These are phyloP conservation scores for Pseudogymnoascus sp. DNA, from an alignment of 2,329 filamentous ascomycete genomes.

Conservation along the genomic window DNA sequence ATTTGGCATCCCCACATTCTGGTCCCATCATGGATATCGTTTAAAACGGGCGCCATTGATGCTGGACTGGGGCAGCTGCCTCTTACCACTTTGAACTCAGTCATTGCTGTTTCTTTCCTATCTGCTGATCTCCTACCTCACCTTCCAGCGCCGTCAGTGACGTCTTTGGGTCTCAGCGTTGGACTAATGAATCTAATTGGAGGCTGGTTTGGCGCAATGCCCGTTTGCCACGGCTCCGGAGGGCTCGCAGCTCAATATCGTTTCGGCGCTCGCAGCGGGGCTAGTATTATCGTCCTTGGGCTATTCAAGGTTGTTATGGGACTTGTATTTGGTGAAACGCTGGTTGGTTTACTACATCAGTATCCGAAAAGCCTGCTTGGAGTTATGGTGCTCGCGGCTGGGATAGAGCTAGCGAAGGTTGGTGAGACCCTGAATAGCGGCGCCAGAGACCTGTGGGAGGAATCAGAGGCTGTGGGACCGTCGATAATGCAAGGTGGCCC, in stretches of 20 bases:
- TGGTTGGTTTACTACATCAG: constrained; percentile 59
- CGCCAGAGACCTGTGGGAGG: constrained; percentile 50
- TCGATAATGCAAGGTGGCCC: neutral
- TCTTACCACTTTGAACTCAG: constrained; percentile 83
- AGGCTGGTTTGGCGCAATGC: constrained; percentile 93
- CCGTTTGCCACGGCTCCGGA: constrained; percentile 86
- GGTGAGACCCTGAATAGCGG: constrained; percentile 76
- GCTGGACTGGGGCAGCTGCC: constrained; percentile 69
- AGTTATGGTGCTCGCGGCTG: constrained; percentile 83
- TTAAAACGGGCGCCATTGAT: constrained; percentile 46
- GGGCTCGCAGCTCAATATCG: constrained; percentile 84
- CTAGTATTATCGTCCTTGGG: constrained; percentile 74
- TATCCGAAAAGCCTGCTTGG: constrained; percentile 75
- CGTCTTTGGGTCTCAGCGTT: constrained; percentile 72
- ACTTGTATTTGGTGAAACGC: constrained; percentile 61
- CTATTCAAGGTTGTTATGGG: constrained; percentile 67
- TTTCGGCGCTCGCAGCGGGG: constrained; percentile 83
- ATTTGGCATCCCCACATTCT: constrained; percentile 51
- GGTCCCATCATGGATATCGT: constrained; percentile 36
- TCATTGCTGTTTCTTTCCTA: constrained; percentile 78
- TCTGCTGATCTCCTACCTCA: constrained; percentile 68
- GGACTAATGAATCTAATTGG: constrained; percentile 74
- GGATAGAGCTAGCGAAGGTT: constrained; percentile 77
- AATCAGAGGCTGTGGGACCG: constrained; percentile 32
- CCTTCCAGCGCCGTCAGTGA: constrained; percentile 60